These are phyloP conservation scores for Lantana camara DNA, from an alignment of 257 asterid species.

Conservation along the genomic window DNA sequence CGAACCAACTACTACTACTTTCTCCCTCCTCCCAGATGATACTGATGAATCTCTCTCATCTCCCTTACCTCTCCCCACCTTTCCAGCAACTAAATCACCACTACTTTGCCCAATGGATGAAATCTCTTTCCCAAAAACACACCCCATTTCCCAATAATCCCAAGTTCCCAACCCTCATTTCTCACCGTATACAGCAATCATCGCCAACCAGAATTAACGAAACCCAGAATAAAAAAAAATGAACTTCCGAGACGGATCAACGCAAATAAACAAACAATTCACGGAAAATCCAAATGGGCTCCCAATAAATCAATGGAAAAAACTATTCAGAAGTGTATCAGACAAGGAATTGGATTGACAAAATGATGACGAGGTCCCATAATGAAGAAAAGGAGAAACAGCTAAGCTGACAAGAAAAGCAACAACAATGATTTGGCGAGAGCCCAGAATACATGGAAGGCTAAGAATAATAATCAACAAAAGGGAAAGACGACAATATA, in stretches of 20 bases:
- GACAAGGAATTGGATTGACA: slow-evolving; percentile 31
- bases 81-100: slow-evolving; percentile 49
- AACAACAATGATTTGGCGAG: slow-evolving; percentile 50
- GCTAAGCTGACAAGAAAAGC: slow-evolving; percentile 59
- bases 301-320: slow-evolving; percentile 23
- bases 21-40: slow-evolving; percentile 67
- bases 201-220: slow-evolving; percentile 21
- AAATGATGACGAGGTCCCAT: slow-evolving; percentile 30
- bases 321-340: slow-evolving; percentile 15
- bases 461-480: slow-evolving; percentile 44
- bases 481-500: slow-evolving; percentile 23
- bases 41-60: slow-evolving; percentile 49
- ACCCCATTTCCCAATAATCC: slow-evolving; percentile 68
- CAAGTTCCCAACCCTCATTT: slow-evolving; percentile 64
- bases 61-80: slow-evolving; percentile 44
- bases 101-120: slow-evolving; percentile 55
- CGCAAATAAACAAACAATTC: slow-evolving; percentile 7
- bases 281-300: slow-evolving; percentile 18
- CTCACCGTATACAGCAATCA: slow-evolving; percentile 51
- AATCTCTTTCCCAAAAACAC: slow-evolving; percentile 76
- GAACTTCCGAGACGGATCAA: slow-evolving; percentile 31
- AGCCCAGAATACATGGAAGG: slow-evolving; percentile 56
- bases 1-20: slow-evolving; percentile 46
- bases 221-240: slow-evolving; percentile 24
- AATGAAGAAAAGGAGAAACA: slow-evolving; percentile 37